These are phyloP conservation scores for Tetracladium setigerum DNA, from an alignment of 495 filamentous ascomycete species.

Conservation along the genomic window DNA sequence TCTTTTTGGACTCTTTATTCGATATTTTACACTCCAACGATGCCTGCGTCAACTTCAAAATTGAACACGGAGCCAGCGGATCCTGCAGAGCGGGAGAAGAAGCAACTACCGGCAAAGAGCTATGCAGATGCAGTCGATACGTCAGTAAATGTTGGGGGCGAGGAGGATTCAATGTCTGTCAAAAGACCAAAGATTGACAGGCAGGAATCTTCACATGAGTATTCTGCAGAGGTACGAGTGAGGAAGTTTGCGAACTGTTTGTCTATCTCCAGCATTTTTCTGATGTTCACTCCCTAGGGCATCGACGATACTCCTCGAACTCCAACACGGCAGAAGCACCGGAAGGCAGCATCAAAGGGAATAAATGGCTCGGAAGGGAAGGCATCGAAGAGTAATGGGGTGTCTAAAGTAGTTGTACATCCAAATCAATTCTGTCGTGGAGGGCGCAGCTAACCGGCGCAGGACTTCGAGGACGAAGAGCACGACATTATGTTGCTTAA, in stretches of 20 bases:
- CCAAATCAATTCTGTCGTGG: neutral
- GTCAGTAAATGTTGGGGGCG: too few relatives aligned
- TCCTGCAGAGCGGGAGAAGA: slow-evolving; percentile 11
- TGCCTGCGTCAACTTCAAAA: too few relatives aligned
- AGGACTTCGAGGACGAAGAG: slow-evolving; percentile 3
- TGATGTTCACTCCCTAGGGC: slow-evolving; percentile 9
- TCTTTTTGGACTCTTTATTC: too few relatives aligned
- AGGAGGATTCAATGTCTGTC: too few relatives aligned
- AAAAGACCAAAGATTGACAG: slow-evolving; percentile 5
- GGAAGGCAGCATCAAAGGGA: slow-evolving; percentile 12
- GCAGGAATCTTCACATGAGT: slow-evolving; percentile 13
- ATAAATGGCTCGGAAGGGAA: slow-evolving; percentile 14
- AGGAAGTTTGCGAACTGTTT: neutral
- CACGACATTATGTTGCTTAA: slow-evolving; percentile 14
- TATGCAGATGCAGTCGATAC: slow-evolving; percentile 20
- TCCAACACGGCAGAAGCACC: slow-evolving; percentile 16
- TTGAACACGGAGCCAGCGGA: slow-evolving; percentile 11
- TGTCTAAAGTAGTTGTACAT: neutral
- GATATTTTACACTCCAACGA: neutral
- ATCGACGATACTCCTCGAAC: slow-evolving; percentile 17
- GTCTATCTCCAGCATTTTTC: neutral
- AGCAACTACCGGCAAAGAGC: slow-evolving; percentile 15
- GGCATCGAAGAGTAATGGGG: slow-evolving; percentile 1
- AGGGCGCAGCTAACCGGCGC: slow-evolving; percentile 1
- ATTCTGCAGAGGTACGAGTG: neutral